Percentiles rank a stretch among this genome's conserved stretches.
phyloP scores from a whole-genome alignment of 352 stramenopile genomes.

The Peronospora destructor region DNA sequence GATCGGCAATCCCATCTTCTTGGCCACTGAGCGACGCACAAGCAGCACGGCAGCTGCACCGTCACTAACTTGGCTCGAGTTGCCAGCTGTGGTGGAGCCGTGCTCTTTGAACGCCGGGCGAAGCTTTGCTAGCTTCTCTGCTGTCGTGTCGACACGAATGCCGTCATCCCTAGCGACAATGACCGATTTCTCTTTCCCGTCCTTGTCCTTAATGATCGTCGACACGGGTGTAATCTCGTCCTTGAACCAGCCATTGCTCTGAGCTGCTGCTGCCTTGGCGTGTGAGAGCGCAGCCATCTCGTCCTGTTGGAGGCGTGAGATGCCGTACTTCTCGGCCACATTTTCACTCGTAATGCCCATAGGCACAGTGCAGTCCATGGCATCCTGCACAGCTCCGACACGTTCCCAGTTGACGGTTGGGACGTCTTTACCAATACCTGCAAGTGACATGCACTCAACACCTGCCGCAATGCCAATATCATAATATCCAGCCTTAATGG shows the following conservation, averaged over 20 bases:
- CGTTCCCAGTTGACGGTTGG: slow-evolving; percentile 59
- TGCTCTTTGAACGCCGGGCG: slow-evolving; percentile 75
- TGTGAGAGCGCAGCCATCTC: slow-evolving; percentile 70
- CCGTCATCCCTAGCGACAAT: slow-evolving; percentile 75
- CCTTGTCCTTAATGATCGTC: slow-evolving; percentile 64
- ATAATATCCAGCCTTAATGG: slow-evolving; percentile 81
- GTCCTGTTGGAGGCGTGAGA: slow-evolving; percentile 76
- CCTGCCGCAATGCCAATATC: slow-evolving; percentile 82
- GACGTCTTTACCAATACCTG: slow-evolving; percentile 39
- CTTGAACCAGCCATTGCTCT: slow-evolving; percentile 78
- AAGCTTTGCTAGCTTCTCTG: slow-evolving; percentile 63
- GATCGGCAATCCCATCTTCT: slow-evolving; percentile 69
- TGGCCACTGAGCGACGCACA: slow-evolving; percentile 75
- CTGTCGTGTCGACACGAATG: slow-evolving; percentile 56
- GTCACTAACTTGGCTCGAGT: slow-evolving; percentile 86
- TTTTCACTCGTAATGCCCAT: slow-evolving; percentile 88
- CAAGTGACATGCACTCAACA: slow-evolving; percentile 84
- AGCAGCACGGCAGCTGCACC: slow-evolving; percentile 83
- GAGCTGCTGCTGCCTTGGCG: slow-evolving; percentile 58
- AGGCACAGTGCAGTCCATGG: slow-evolving; percentile 76
- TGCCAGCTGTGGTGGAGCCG: slow-evolving; percentile 73
- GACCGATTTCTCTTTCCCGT: slow-evolving; percentile 69
- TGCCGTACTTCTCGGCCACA: slow-evolving; percentile 68
- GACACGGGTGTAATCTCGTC: slow-evolving; percentile 86
- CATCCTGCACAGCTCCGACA: slow-evolving; percentile 46